Evolutionary conservation across 108 stramenopile genomes (phyloP).

Genomic region (Cyclotella choctawhatcheeana): DNA sequence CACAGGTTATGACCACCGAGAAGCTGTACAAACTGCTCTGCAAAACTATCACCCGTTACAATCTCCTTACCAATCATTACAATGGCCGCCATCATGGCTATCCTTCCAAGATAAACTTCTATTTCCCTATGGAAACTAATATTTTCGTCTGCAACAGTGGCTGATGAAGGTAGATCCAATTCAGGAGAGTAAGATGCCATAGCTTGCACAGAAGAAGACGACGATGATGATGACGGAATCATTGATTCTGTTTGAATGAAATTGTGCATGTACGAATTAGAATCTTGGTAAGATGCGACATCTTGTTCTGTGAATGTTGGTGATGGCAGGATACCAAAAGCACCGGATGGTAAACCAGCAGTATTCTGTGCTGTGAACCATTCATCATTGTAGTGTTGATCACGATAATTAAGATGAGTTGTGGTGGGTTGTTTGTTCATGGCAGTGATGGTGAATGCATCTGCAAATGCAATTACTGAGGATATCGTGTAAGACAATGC

Average conservation of each 20-base stretch:
- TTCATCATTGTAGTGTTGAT: not conserved
- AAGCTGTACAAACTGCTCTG: conserved; percentile 29
- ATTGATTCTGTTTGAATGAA: conserved; percentile 3
- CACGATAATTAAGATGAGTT: not conserved
- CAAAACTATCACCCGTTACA: conserved; percentile 45
- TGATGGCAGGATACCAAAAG: conserved; percentile 15
- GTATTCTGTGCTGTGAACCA: not conserved
- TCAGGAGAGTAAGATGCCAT: conserved; percentile 6
- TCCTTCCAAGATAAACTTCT: conserved; percentile 42
- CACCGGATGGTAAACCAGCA: conserved; percentile 6
- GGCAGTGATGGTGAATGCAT: not conserved
- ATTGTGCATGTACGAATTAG: not conserved
- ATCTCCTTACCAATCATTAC: conserved; percentile 37
- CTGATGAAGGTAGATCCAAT: conserved; percentile 1
- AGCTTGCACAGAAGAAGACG: not conserved
- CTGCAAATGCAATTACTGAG: not conserved
- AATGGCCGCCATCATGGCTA: conserved; percentile 51
- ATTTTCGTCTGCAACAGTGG: not conserved
- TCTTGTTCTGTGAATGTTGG: not conserved
- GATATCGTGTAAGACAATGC: not conserved
- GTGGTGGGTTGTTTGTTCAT: not conserved
- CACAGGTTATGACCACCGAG: not conserved
- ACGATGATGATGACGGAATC: not conserved
- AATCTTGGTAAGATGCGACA: not conserved
- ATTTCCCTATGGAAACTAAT: not conserved